Evolutionary conservation across 2,329 filamentous ascomycete species (phyloP).

Genomic region (Cladosporium halotolerans): DNA sequence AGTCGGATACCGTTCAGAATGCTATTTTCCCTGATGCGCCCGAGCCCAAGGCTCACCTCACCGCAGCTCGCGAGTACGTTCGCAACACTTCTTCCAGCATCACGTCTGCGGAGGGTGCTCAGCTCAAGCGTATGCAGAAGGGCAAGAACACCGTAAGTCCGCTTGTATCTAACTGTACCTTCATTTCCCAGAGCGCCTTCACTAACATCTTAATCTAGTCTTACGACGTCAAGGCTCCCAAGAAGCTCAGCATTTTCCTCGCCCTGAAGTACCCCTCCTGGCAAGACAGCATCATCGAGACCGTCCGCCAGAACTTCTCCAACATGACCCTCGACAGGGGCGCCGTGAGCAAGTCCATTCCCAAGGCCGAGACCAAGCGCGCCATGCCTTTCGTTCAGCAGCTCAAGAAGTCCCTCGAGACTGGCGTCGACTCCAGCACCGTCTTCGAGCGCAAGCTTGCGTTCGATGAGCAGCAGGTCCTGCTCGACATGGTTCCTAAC

Average conservation of each 20-base stretch:
- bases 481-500: conserved; percentile 71
- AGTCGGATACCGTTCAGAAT: conserved; percentile 67
- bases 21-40: conserved; percentile 68
- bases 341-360: conserved; percentile 67
- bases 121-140: conserved; percentile 86
- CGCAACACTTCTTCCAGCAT: conserved; percentile 69
- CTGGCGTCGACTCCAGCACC: conserved; percentile 50
- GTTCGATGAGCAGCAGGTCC: conserved; percentile 75
- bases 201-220: conserved; percentile 24
- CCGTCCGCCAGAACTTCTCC: conserved; percentile 67
- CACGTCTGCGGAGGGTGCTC: conserved; percentile 74
- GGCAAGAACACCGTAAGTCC: conserved; percentile 63
- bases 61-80: conserved; percentile 77
- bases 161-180: no score
- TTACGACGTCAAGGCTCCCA: conserved; percentile 87
- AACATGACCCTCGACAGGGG: conserved; percentile 67
- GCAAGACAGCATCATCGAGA: conserved; percentile 85
- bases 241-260: conserved; percentile 82
- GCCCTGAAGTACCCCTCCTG: conserved; percentile 76
- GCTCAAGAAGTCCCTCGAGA: conserved; percentile 74
- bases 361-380: conserved; percentile 91
- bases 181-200: not conserved
- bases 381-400: conserved; percentile 93
- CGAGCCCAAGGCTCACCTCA: conserved; percentile 58
- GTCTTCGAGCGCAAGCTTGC: conserved; percentile 79